Conservation (phyloP, 2,329 filamentous ascomycete species). For the Lasiodiplodia citricola region DNA sequence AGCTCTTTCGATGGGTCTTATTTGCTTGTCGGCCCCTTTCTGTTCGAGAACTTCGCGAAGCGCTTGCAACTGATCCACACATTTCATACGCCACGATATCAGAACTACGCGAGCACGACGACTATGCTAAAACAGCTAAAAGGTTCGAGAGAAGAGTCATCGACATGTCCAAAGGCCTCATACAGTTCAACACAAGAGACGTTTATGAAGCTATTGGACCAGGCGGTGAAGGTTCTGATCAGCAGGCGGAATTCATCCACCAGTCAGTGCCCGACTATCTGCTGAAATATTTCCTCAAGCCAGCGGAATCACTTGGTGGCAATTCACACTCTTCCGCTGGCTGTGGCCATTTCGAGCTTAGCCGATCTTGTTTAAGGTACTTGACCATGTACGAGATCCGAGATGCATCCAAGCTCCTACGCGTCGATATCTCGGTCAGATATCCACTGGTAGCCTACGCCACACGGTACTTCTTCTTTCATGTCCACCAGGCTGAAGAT, state of each 20-base stretch:
- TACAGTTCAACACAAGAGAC: conserved; percentile 28
- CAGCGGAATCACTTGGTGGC: neutral
- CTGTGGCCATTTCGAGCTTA: neutral
- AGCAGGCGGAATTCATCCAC: conserved; percentile 31
- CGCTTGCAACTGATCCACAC: conserved; percentile 28
- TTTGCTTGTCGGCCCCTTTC: conserved; percentile 17
- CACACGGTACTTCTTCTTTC: neutral
- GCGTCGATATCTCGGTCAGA: neutral
- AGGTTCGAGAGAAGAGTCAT: conserved; percentile 29
- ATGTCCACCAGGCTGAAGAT: neutral
- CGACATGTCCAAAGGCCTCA: conserved; percentile 28
- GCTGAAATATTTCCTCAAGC: neutral
- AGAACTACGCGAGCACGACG: neutral
- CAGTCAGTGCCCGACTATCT: conserved; percentile 31
- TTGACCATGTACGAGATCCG: neutral
- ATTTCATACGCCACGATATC: conserved; percentile 15
- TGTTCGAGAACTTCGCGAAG: conserved; percentile 30
- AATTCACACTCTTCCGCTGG: neutral
- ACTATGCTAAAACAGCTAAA: neutral
- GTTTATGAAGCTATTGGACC: conserved; percentile 29
- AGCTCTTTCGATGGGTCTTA: conserved; percentile 6
- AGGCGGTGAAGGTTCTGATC: conserved; percentile 27
- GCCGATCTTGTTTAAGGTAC: neutral
- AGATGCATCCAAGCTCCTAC: neutral
- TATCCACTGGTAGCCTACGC: neutral